Evolutionary conservation across 2,329 filamentous ascomycete species (phyloP), one percentile per base, ranked within the genome.

Genomic region (Scortechinia acanthostroma): DNA sequence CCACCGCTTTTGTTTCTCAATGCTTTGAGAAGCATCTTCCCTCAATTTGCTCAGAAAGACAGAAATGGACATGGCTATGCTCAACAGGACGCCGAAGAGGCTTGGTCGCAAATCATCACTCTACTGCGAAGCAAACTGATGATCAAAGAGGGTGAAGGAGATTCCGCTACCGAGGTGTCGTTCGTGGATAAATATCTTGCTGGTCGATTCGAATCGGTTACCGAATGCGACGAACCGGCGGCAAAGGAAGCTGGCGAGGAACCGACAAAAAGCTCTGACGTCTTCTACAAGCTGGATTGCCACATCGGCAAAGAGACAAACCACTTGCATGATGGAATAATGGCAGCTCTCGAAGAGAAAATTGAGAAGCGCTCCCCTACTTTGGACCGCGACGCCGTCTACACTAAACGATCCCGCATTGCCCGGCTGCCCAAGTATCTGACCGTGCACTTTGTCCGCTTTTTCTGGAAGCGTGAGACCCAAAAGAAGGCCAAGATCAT

Each of bases 401-500:
- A 95, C 65, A 96, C 90, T 43, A 95, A 95, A 67, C 86, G 77
- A 3, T 93, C 89, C n/a, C 81, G 84, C 58, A 94, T 98, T 55
- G 80, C 91, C 10, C 84, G 91, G 17, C 72, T 96, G 43, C 93
- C 93, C 16, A 95, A 95, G 64, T 96, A 98, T 61, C 76, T 98
- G 40, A 93, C 93, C 0, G 88, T 98, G 3, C 93, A 98, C 65
- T 95, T 98, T 62, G 88, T 98, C 46, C 88, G 93, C 51, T 98
- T 98, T 70, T 96, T 91, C 71, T 98, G 93, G 93, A 91, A 95
- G 60, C 82, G 86, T 42, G 89, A 95, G 53, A 90, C 88, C 3
- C 86, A 94, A 65, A 97, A 97, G 73, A 98, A 98, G 74, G 91
- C 91, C 53, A 98, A 98, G 76, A 98, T 98, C 55, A 91, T 98